These are phyloP conservation scores for Apiospora aurea DNA, from an alignment of 2,329 filamentous ascomycete genomes.

Conservation along the genomic window DNA sequence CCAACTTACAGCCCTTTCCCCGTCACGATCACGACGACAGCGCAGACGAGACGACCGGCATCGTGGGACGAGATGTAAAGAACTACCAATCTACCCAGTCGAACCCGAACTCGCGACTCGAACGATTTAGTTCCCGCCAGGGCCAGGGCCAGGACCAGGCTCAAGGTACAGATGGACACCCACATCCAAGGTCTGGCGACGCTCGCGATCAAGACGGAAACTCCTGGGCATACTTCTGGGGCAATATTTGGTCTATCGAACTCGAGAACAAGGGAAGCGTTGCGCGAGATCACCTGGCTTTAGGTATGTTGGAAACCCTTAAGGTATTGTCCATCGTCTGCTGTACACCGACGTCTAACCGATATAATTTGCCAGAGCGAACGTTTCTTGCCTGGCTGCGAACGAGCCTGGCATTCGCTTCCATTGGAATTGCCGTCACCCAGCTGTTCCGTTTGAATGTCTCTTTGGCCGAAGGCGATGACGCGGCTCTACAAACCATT, in stretches of 20 bases:
- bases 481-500: conserved; percentile 52
- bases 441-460: conserved; percentile 87
- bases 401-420: conserved; percentile 81
- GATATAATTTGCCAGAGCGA: conserved; percentile 62
- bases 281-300: conserved; percentile 80
- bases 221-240: conserved; percentile 61
- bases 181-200: background rate
- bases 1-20: background rate
- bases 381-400: conserved; percentile 88
- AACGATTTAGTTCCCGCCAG: background rate
- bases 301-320: conserved; percentile 60
- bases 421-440: conserved; percentile 83
- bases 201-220: conserved; percentile 39
- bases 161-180: background rate
- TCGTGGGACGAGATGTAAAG: conserved; percentile 40
- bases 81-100: conserved; percentile 50
- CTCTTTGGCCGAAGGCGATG: conserved; percentile 53
- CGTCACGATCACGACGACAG: conserved; percentile 28
- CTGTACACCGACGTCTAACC: conserved; percentile 28
- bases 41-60: conserved; percentile 52
- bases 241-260: conserved; percentile 68
- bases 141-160: background rate
- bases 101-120: conserved; percentile 33
- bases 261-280: conserved; percentile 87
- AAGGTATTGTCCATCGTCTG: background rate